Percentiles rank a stretch among this genome's conserved stretches.
Evolutionary conservation across 2,329 filamentous ascomycete species (phyloP).

Genomic region (Rachicladosporium sp.): DNA sequence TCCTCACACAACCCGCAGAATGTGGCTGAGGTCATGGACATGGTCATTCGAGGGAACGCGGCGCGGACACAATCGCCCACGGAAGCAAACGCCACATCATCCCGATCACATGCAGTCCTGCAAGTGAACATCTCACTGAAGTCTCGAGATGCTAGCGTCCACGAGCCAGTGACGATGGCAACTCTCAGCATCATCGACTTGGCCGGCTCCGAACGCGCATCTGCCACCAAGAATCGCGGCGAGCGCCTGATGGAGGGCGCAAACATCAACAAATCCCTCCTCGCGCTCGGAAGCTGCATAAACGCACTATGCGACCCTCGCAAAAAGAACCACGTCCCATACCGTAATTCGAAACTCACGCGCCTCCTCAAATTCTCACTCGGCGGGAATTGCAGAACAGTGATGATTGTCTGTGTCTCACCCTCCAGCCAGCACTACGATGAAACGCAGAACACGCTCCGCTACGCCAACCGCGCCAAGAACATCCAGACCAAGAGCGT

Average conservation of each 20-base stretch:
- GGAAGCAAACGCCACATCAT: constrained; percentile 93
- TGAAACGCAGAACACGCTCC: constrained; percentile 93
- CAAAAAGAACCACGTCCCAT: constrained; percentile 87
- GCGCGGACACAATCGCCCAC: constrained; percentile 93
- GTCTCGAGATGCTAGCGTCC: constrained; percentile 80
- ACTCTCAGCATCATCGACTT: constrained; percentile 97
- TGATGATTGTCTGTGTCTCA: constrained; percentile 98
- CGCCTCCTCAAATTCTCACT: constrained; percentile 92
- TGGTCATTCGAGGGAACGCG: constrained; percentile 91
- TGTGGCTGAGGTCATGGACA: constrained; percentile 97
- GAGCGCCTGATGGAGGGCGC: constrained; percentile 85
- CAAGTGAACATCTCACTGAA: constrained; percentile 95
- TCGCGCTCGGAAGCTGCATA: constrained; percentile 92
- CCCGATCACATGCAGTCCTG: constrained; percentile 88
- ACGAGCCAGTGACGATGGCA: constrained; percentile 95
- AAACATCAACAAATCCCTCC: constrained; percentile 97
- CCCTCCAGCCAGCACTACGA: constrained; percentile 95
- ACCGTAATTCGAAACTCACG: constrained; percentile 94
- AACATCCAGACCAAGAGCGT: constrained; percentile 99
- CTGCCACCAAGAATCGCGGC: constrained; percentile 90
- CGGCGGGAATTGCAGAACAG: constrained; percentile 94
- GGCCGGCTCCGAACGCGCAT: constrained; percentile 88
- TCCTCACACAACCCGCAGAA: constrained; percentile 84
- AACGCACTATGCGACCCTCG: constrained; percentile 91
- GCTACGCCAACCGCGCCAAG: constrained; percentile 95